Evolutionary conservation across 208 protist genomes (phyloP), one percentile per base, ranked within the genome.

Genomic region (Leishmania mexicana): DNA sequence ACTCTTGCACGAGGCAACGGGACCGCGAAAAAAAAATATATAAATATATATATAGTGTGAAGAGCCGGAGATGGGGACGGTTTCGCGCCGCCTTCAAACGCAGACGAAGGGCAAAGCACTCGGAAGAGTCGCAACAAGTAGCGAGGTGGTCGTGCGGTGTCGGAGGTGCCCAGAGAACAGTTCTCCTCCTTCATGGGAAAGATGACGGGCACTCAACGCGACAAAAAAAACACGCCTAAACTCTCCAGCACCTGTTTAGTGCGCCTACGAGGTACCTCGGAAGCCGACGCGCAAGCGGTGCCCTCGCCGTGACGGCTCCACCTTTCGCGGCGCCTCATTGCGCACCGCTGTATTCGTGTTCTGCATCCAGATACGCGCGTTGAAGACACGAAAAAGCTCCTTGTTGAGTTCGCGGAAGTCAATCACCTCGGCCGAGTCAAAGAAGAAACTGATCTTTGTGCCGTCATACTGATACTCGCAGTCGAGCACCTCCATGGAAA

Each of bases 371-470:
- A 98, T 96, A 71, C 95, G 92, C 13, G 90, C 91, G 71, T 95
- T 90, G 86, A 95, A 98, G 67, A 95, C 85, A 76, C 93, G 90
- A 79, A 88, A 97, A 0, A 98, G 84, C 58, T 96, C 92, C 80
- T 84, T 89, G 84, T 93, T 96, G 1, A 98, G 86, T 21, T 87
- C 76, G 0, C 93, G 88, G 77, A 98, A 98, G 81, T 97, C 93
- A 45, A 96, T 91, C 13, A 85, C 77, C 35, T 84, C 81, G 4
- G 81, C 67, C 10, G 95, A 85, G 3, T 95, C 88, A 72, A 96
- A 97, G 75, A 93, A 98, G 80, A 98, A 97, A 65, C 85, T 98
- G 81, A 97, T 90, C 85, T 96, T 96, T n/a, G 93, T 93, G 11
- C 93, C 87, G 77, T 98, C 95, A 75, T 94, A 97, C 81, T 97